Percentiles rank a stretch among this genome's conserved stretches.
Conservation (phyloP, 2,329 filamentous ascomycete species). For the Tolypocladium paradoxum region DNA sequence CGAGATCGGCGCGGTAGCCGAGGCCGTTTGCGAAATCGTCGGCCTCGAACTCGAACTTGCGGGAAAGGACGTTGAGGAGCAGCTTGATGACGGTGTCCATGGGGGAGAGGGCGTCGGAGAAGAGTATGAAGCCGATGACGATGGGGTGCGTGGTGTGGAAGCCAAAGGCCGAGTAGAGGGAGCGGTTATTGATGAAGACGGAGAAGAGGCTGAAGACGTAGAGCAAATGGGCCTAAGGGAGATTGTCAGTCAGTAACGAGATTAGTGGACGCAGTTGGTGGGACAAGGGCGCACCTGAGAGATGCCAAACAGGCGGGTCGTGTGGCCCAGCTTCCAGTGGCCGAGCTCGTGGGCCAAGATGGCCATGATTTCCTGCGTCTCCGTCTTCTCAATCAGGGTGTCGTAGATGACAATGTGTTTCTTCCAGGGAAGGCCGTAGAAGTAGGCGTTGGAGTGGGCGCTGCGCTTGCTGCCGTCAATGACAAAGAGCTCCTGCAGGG, state of each 20-base stretch:
- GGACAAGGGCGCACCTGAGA: conserved; percentile 43
- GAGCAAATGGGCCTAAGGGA: conserved; percentile 70
- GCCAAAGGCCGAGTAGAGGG: conserved; percentile 83
- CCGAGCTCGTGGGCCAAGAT: conserved; percentile 93
- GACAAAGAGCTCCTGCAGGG: conserved; percentile 83
- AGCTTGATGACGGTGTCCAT: conserved; percentile 94
- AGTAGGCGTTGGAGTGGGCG: conserved; percentile 85
- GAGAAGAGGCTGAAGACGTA: conserved; percentile 96
- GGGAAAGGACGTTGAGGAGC: conserved; percentile 88
- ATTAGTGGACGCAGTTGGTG: neutral
- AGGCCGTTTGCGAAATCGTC: conserved; percentile 80
- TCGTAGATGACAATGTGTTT: conserved; percentile 99
- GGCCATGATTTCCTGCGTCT: conserved; percentile 84
- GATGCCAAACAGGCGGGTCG: conserved; percentile 80
- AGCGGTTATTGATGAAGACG: conserved; percentile 91
- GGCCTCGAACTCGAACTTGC: conserved; percentile 92
- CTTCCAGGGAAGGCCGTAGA: conserved; percentile 97
- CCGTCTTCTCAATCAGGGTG: conserved; percentile 90
- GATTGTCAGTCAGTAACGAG: neutral
- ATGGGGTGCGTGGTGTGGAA: conserved; percentile 77
- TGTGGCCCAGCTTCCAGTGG: conserved; percentile 95
- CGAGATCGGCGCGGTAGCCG: conserved; percentile 75
- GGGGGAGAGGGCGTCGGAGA: conserved; percentile 90
- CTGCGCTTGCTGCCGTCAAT: conserved; percentile 86
- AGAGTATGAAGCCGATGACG: conserved; percentile 93